Base-by-base conservation (phyloP, 1,284 basidiomycete species). In the Hypsizygus ulmarius region DNA sequence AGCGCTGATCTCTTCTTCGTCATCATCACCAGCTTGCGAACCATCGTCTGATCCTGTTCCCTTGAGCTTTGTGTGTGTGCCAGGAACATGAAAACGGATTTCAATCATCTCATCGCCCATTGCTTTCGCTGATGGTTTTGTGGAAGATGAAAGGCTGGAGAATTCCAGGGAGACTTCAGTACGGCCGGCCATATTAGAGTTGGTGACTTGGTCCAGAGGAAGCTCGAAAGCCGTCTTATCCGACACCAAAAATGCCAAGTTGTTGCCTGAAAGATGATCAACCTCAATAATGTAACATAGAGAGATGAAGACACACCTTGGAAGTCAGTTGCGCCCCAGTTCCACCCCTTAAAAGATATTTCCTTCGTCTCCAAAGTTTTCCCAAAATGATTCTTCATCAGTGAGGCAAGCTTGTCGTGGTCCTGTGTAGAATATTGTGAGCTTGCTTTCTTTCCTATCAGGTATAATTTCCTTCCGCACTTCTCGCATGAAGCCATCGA, bases 81-180 rank as follows among this genome's bases (percentile, higher is more conserved):
- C 96, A 1, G 97, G 97, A 3, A 99, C 89, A 61, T 96, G 93
- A 74, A 99, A 92, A 5, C 97, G 84, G 61, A 99, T 94, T 68
- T 99, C 97, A 30, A 93, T 86, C 68, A 99, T 84, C 66, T 99
- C 95, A 64, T 97, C 94, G 1, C 79, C 79, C 1, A 75, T 73
- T 57, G 67, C 60, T 73, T 83, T 84, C 30, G 59, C 43, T 2
- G 59, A 51, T 27, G 64, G 60, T 54, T 66, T 70, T 6, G 70
- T 66, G 1, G 77, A 64, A 1, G 70, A 65, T 9, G 79, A 68
- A 11, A 79, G 70, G 28, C 78, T 79, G 47, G 82, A 75, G 63
- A 99, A 98, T 65, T 99, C 97, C 33, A 99, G 83, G 0, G 96
- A 94, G 14, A 99, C 97, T 67, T 99, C 97, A 12, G 94, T 97